Evolutionary conservation across 2,329 filamentous ascomycete species (phyloP).

Genomic region (Pyricularia sp.): DNA sequence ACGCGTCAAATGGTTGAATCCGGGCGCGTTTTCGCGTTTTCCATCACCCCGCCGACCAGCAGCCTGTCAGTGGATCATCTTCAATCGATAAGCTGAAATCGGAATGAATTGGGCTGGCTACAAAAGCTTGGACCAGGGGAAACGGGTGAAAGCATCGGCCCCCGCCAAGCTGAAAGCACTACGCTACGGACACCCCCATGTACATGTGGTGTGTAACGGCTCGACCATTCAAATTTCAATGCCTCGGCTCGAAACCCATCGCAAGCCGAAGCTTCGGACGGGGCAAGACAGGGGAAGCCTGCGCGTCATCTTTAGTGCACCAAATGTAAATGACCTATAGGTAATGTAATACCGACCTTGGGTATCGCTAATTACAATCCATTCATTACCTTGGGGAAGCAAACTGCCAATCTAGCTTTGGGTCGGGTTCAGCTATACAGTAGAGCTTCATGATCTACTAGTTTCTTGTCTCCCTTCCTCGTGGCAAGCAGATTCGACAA

Average conservation of each 20-base stretch:
- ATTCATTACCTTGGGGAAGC: neutral
- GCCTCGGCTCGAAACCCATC: neutral
- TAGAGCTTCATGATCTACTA: neutral
- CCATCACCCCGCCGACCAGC: neutral
- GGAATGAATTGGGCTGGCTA: too few species aligned
- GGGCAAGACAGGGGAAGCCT: neutral
- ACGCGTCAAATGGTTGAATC: neutral
- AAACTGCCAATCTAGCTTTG: neutral
- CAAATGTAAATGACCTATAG: neutral
- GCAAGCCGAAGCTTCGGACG: neutral
- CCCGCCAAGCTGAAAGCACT: neutral
- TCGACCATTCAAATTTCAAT: neutral
- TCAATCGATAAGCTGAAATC: neutral
- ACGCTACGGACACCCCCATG: neutral
- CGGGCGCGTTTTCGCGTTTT: slow-evolving; percentile 13
- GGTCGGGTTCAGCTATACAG: neutral
- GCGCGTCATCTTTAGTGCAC: neutral
- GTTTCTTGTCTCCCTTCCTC: neutral
- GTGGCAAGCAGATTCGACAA: neutral
- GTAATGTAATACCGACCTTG: too few species aligned
- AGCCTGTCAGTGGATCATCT: neutral
- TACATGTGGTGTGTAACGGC: neutral
- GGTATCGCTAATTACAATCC: too few species aligned
- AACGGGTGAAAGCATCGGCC: neutral
- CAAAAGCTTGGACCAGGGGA: neutral